phyloP scores from a whole-genome alignment of 2,329 filamentous ascomycete species.

The Talaromyces rugulosus region DNA sequence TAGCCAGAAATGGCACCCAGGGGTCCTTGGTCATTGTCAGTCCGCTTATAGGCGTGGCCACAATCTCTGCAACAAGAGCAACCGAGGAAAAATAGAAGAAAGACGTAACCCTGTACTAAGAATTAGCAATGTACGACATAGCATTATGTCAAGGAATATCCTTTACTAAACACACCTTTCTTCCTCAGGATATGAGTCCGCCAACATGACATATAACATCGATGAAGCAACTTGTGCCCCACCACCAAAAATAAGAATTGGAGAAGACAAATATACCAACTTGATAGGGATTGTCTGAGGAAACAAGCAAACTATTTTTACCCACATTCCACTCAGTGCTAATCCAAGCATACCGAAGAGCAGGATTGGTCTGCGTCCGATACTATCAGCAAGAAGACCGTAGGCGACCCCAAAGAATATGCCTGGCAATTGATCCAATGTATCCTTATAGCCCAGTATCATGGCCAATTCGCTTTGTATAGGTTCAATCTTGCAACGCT shows the following conservation, averaged over 20 bases:
- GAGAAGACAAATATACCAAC: constrained; percentile 21
- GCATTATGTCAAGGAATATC: background rate
- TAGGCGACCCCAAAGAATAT: constrained; percentile 26
- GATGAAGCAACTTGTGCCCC: constrained; percentile 20
- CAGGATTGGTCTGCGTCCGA: constrained; percentile 24
- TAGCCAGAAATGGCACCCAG: constrained; percentile 18
- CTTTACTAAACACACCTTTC: constrained; percentile 17
- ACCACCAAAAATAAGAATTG: constrained; percentile 22
- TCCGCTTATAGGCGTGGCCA: constrained; percentile 25
- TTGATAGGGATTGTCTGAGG: constrained; percentile 18
- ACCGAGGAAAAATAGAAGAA: constrained; percentile 15
- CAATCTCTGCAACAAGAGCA: constrained; percentile 20
- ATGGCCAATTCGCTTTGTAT: constrained; percentile 28
- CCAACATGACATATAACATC: constrained; percentile 21
- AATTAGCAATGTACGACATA: background rate
- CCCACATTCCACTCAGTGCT: constrained; percentile 21
- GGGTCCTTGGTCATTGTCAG: constrained; percentile 21
- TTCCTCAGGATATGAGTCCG: constrained; percentile 24
- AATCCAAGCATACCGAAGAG: constrained; percentile 20
- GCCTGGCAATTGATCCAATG: constrained; percentile 13
- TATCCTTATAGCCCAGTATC: constrained; percentile 24
- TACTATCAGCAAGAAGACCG: constrained; percentile 25
- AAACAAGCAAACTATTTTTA: constrained; percentile 22
- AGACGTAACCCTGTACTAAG: background rate
- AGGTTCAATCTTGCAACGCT: constrained; percentile 23